Percentiles rank a stretch among this genome's conserved stretches.
These are phyloP conservation scores for Cyberlindnera suaveolens DNA, from an alignment of 805 yeast genomes.

Conservation along the genomic window DNA sequence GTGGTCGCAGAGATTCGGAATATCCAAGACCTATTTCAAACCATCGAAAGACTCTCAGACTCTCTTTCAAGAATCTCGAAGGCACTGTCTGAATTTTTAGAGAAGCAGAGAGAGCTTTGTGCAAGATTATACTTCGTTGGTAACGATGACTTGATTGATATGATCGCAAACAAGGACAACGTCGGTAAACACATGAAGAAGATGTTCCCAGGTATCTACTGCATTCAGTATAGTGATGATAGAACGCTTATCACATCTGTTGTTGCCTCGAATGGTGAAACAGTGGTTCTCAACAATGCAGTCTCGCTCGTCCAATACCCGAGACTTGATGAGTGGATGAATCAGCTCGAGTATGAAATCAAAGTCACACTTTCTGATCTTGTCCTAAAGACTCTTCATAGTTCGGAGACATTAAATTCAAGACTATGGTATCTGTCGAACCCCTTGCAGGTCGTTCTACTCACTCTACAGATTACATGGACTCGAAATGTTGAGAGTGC, in stretches of 20 bases:
- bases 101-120: slow-evolving; percentile 66
- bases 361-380: slow-evolving; percentile 39
- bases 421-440: slow-evolving; percentile 30
- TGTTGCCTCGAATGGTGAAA: slow-evolving; percentile 62
- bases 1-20: slow-evolving; percentile 49
- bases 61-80: slow-evolving; percentile 52
- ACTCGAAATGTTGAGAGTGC: slow-evolving; percentile 36
- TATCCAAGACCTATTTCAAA: slow-evolving; percentile 40
- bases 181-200: slow-evolving; percentile 59
- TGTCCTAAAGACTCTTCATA: slow-evolving; percentile 27
- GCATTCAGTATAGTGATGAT: slow-evolving; percentile 32
- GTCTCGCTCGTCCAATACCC: slow-evolving; percentile 38
- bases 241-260: slow-evolving; percentile 38
- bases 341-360: slow-evolving; percentile 47
- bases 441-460: slow-evolving; percentile 52
- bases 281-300: slow-evolving; percentile 33
- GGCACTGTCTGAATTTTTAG: slow-evolving; percentile 73
- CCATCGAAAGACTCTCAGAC: slow-evolving; percentile 46
- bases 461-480: slow-evolving; percentile 55
- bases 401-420: slow-evolving; percentile 16
- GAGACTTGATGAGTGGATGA: slow-evolving; percentile 56
- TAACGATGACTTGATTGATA: slow-evolving; percentile 80
- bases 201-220: slow-evolving; percentile 62
- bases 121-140: slow-evolving; percentile 87
- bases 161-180: slow-evolving; percentile 61